Evolutionary conservation across 768 basidiomycete genomes (phyloP).

Genomic region (Lentinula guzmanii): DNA sequence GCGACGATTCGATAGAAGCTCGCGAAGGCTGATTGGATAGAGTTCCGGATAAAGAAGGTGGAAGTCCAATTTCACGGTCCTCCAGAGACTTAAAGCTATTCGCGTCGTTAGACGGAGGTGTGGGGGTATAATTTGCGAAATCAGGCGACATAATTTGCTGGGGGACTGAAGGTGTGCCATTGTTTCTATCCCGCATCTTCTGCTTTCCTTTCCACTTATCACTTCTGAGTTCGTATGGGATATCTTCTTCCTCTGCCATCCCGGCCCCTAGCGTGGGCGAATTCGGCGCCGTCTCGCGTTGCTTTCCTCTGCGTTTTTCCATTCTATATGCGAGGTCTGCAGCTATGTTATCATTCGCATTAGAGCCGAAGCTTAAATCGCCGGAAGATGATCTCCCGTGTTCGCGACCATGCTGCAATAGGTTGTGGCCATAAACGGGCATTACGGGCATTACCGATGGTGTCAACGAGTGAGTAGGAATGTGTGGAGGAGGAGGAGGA

Average conservation of each 20-base stretch:
- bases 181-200: background rate
- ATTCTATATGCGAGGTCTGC: background rate
- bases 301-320: slow-evolving; percentile 1
- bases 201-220: slow-evolving; percentile 7
- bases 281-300: background rate
- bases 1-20: background rate
- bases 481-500: background rate
- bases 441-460: background rate
- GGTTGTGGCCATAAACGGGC: background rate
- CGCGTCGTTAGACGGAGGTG: background rate
- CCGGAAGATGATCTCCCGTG: background rate
- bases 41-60: slow-evolving; percentile 3
- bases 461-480: background rate
- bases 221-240: background rate
- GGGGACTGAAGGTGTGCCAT: background rate
- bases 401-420: background rate
- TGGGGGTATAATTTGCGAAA: background rate
- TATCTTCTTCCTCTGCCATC: background rate
- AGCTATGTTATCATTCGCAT: background rate
- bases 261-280: background rate
- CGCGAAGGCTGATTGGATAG: slow-evolving; percentile 3
- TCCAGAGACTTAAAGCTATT: background rate
- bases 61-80: background rate
- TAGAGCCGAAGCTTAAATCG: background rate
- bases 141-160: background rate